Percentiles rank a stretch among this genome's conserved stretches.
Evolutionary conservation across 345 rosid species (phyloP).

Genomic region (Erysimum cheiranthoides): DNA sequence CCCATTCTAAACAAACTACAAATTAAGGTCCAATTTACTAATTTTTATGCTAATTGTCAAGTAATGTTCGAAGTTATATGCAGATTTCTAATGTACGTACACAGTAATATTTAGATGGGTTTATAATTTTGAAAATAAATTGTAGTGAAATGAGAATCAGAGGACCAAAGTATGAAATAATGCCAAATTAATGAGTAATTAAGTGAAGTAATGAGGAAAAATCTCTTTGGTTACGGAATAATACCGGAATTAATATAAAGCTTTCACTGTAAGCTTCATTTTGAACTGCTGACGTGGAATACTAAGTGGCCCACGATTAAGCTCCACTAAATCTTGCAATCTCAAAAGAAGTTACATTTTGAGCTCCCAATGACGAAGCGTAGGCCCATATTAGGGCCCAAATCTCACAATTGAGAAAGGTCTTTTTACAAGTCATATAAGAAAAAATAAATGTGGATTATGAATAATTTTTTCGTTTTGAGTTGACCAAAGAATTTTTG

Average conservation of each 20-base stretch:
- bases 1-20: neutral
- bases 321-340: neutral
- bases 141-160: neutral
- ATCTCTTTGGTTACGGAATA: neutral
- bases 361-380: neutral
- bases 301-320: neutral
- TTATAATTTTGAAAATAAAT: neutral
- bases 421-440: neutral
- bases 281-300: slow-evolving; percentile 14
- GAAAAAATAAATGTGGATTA: too few species aligned
- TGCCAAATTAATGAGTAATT: neutral
- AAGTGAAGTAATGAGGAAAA: neutral
- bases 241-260: neutral
- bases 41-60: neutral
- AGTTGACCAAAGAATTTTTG: too few species aligned
- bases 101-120: neutral
- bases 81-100: neutral
- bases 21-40: neutral
- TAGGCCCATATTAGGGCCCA: neutral
- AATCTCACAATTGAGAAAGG: too few species aligned
- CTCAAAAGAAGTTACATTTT: neutral
- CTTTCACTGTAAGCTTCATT: slow-evolving; percentile 18
- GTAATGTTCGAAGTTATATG: neutral
- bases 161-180: neutral
- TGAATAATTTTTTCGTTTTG: too few species aligned